phyloP scores from a whole-genome alignment of 2,329 filamentous ascomycete genomes.

The Mycosphaerella sp. region DNA sequence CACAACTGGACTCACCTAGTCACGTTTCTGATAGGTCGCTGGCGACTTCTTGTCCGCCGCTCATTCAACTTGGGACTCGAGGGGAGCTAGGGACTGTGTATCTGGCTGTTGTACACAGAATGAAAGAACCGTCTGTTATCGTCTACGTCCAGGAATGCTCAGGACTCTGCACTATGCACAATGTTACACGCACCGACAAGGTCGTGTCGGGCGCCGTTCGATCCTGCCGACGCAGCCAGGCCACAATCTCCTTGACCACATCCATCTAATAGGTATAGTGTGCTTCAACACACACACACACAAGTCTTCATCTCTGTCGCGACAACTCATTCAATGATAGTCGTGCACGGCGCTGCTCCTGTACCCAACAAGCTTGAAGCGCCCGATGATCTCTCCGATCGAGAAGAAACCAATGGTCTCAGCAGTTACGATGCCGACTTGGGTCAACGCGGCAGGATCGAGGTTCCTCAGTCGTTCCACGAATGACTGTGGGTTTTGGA shows the following conservation, averaged over 20 bases:
- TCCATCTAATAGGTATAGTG: conserved; percentile 13
- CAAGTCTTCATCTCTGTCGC: neutral
- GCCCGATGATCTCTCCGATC: conserved; percentile 91
- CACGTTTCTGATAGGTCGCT: neutral
- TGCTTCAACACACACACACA: neutral
- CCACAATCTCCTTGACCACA: conserved; percentile 1
- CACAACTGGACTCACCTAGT: neutral
- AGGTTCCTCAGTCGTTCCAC: conserved; percentile 60
- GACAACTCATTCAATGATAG: conserved; percentile 14
- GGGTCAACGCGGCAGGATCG: conserved; percentile 61
- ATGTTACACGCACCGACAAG: conserved; percentile 24
- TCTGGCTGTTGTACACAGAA: neutral
- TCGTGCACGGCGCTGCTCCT: conserved; percentile 29
- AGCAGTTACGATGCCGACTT: conserved; percentile 70
- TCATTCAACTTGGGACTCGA: neutral
- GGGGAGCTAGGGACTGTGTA: neutral
- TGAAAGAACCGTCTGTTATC: neutral
- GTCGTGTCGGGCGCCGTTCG: conserved; percentile 7
- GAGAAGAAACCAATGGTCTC: conserved; percentile 97
- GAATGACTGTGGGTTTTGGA: conserved; percentile 50
- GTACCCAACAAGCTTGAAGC: conserved; percentile 94
- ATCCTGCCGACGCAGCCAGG: conserved; percentile 4
- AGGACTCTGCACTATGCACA: conserved; percentile 21
- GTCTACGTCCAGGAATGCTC: neutral
- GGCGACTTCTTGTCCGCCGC: neutral